Evolutionary conservation across 1,284 basidiomycete species (phyloP).

Genomic region (Porogramme epimiltina): DNA sequence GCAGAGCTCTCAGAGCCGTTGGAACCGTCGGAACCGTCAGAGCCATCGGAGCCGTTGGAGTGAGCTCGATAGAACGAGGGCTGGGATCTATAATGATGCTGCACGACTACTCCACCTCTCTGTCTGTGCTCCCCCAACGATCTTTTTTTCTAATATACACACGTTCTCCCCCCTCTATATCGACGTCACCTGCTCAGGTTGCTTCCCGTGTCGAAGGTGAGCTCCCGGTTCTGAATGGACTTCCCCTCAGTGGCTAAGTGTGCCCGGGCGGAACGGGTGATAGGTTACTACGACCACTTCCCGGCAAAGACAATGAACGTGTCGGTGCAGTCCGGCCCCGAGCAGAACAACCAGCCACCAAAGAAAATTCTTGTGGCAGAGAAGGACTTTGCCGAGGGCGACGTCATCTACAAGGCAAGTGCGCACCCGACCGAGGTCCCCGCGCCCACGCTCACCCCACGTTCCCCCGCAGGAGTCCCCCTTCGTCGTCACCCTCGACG

Average conservation of each 20-base stretch:
- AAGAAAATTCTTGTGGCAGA: conserved; percentile 65
- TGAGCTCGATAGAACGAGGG: conserved; percentile 12
- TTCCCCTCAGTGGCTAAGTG: conserved; percentile 21
- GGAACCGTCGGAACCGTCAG: too few species aligned
- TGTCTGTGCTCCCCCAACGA: conserved; percentile 28
- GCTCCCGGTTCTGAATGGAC: conserved; percentile 37
- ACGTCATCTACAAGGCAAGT: conserved; percentile 72
- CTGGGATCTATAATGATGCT: conserved; percentile 11
- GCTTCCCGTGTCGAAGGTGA: conserved; percentile 75
- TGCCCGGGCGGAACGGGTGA: conserved; percentile 7
- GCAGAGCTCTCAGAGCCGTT: too few species aligned
- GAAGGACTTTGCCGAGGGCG: conserved; percentile 69
- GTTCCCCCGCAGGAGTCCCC: conserved; percentile 60
- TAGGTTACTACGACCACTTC: conserved; percentile 77
- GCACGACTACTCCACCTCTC: conserved; percentile 18
- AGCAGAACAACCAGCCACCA: conserved; percentile 36
- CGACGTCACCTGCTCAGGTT: conserved; percentile 47
- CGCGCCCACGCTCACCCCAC: too few species aligned
- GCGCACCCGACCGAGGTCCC: too few species aligned
- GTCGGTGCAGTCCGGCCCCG: conserved; percentile 44
- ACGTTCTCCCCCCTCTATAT: conserved; percentile 34
- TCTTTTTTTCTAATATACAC: conserved; percentile 66
- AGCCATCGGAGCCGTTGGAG: too few species aligned
- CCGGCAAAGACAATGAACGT: conserved; percentile 73
- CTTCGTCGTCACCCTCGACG: conserved; percentile 66